Evolutionary conservation across 148 eudicot species (phyloP).

Genomic region (Diospyros kaki): DNA sequence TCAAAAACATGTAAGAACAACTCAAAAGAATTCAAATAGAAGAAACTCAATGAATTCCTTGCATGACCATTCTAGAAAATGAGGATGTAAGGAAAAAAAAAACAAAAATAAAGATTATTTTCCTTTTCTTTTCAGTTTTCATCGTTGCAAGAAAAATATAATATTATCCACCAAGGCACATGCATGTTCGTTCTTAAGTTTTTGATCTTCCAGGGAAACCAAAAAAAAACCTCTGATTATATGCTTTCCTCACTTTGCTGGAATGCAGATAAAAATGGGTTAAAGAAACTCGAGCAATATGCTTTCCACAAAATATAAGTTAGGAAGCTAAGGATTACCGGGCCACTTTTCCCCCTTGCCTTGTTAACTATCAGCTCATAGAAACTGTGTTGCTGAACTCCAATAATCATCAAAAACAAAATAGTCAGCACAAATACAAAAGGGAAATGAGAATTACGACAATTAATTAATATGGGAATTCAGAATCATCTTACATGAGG

Average conservation of each 20-base stretch:
- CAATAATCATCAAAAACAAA: constrained; percentile 7
- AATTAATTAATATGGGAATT: not conserved
- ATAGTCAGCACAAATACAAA: constrained; percentile 17
- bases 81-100: not conserved
- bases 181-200: too few species aligned
- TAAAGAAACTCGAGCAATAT: too few species aligned
- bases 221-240: too few species aligned
- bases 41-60: not conserved
- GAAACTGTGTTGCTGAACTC: constrained; percentile 89
- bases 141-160: not conserved
- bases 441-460: not conserved
- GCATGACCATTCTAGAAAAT: not conserved
- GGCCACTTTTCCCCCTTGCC: constrained; percentile 99
- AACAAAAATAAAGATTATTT: too few species aligned
- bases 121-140: too few species aligned
- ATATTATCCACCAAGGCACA: not conserved
- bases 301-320: not conserved
- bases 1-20: not conserved
- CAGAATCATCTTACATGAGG: constrained; percentile 68
- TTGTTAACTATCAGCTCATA: constrained; percentile 95
- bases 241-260: not conserved
- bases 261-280: not conserved
- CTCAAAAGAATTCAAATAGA: not conserved
- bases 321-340: constrained; percentile 46
- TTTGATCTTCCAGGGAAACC: too few species aligned